Evolutionary conservation across 148 eudicot species (phyloP), one percentile per base, ranked within the genome.

Genomic region (Dianthus caryophyllus): DNA sequence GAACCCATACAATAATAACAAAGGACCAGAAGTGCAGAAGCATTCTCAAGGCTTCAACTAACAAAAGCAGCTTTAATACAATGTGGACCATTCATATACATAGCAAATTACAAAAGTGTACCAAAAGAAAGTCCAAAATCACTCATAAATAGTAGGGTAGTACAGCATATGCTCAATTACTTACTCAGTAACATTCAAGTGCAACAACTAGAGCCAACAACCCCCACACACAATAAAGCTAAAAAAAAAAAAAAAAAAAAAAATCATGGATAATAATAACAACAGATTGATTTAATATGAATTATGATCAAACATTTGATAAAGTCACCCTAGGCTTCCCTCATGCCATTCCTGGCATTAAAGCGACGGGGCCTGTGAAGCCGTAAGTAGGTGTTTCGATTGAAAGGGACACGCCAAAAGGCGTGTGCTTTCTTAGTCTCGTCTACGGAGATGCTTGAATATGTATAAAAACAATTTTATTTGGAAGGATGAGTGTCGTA

Each of bases 261-360:
- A 9, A 61, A 50, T 62, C 49, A 53, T 30, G 15, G 24, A 59
- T 27, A 22, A 59, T 27, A 22, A 59, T 12, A 75, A 55, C 29
- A 64, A 50, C n/a, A 11, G 68, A 68, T 54, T 54, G 31, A 46
- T 69, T 36, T 25, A 43, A 47, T 38, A 64, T 43, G 65, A 64
- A 44, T 54, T 41, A 63, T 69, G 65, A 69, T 63, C 49, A 69
- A 69, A 33, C 72, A 68, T 73, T 52, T 68, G 57, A 50, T 68
- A 68, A 68, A 66, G 49, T 55, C 77, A 52, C 53, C 66, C 61
- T 73, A 50, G 18, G 18, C 60, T 33, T 31, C 53, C 51, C 72
- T 44, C 77, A 24, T 67, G 72, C 72, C 68, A 62, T 68, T 68
- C 72, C 52, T 57, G 61, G 44, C 74, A 69, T 33, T 70, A 75